Evolutionary conservation across 495 filamentous ascomycete genomes (phyloP), one percentile per base, ranked within the genome.

Genomic region (Usnea hakonensis): DNA sequence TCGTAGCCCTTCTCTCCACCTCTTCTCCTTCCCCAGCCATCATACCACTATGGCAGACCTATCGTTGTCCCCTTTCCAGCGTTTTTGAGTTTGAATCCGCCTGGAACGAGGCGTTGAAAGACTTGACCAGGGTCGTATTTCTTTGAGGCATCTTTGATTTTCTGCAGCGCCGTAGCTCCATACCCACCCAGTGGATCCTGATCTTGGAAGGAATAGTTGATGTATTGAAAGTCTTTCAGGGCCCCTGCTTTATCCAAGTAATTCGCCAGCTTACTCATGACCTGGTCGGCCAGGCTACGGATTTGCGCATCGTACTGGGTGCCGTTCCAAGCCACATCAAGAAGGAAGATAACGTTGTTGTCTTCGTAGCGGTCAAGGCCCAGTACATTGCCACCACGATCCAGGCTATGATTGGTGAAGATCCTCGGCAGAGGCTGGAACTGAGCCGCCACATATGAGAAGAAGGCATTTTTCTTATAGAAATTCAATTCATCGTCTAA

Each of bases 121-220:
- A 71, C 54, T 2, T 55, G 26, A 2, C 55, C 52, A 14, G 60
- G 65, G 60, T 72, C 70, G 8, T 63, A 59, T 37, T 62, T 57
- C n/a, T 32, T 30, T 44, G 41, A 26, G 19, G 65, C 48, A 35
- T 8, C 17, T 32, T 55, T 59, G 2, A 71, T 38, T 23, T 60
- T 46, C 17, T 30, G 11, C n/a, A 70, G 55, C 21, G 32, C 69
- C 14, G 21, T 62, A 4, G n/a, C 9, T 5, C 72, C 71, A 46
- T 73, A 74, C 21, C 61, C 57, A 5, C 53, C 28, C 6, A 73
- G 61, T 2, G 63, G 61, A 43, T 70, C 65, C 60, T 73, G 71
- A 26, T 57, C 61, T 32, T 60, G 56, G 8, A 53, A 64, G 0
- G 70, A 67, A 63, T 71, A 72, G 57, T 70, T 70, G 36, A 71